Base-by-base conservation (phyloP, 139 green algal species). In the Chlorella sp. region DNA sequence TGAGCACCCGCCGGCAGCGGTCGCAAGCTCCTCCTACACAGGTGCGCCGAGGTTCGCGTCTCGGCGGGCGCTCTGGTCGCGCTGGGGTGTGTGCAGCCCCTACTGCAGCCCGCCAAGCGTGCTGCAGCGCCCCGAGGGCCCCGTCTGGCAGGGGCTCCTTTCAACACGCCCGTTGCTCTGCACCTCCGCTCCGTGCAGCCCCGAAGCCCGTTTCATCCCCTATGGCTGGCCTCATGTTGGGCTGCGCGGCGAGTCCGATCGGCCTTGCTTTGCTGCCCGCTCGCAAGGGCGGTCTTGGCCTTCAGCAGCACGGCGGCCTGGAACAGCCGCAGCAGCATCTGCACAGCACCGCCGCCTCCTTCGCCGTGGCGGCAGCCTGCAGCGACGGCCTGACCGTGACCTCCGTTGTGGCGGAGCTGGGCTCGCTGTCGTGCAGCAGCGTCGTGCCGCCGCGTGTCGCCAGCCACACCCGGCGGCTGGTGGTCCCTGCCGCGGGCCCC, bases 391-490 rank as follows among this genome's bases (percentile, higher is more conserved):
- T 86, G 60, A n/a, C 24, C 3, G 26, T 60, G 19, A 21, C 82
- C 18, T 36, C 83, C 4, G 26, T 61, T 2, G 30, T 78, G 57
- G 39, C 84, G 32, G 66, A 60, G 37, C 12, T 66, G 18, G 28
- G 9, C 85, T 84, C 66, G 3, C 64, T 28, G 64, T 36, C 34
- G 53, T 14, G 75, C 34, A 37, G 75, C 75, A 57, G 7, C 48
- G 48, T 57, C 28, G 14, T 37, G 48, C n/a, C 39, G 84, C 18
- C 84, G 39, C 75, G 61, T 32, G 79, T 77, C 0, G 30, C 64
- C 60, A 86, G 39, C 71, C 42, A 83, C 75, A 92, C 85, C 0
- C 60, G 60, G 22, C 68, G 80, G 28, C 60, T 90, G 26, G 84
- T 66, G 24, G 79, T 89, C 40, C 90, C 80, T 19, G 61, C 66